Percentiles rank a stretch among this genome's conserved stretches.
Evolutionary conservation across 495 filamentous ascomycete species (phyloP).

Genomic region (Ramalina peruviana): DNA sequence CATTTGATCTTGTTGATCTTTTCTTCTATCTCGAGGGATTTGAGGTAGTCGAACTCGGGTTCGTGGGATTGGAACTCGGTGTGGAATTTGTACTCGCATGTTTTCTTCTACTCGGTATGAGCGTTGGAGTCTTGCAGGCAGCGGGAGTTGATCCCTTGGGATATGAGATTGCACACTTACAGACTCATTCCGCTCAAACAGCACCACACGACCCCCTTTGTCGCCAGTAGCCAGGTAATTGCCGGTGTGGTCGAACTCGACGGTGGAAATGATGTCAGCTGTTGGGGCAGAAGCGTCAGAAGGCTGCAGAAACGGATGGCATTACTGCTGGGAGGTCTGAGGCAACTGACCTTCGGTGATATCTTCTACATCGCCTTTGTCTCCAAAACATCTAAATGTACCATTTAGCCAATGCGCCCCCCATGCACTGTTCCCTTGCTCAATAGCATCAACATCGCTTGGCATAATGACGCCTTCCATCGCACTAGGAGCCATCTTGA

Average conservation of each 20-base stretch:
- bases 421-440: neutral
- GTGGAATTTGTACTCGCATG: slow-evolving; percentile 99
- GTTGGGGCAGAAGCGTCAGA: slow-evolving; percentile 10
- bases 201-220: slow-evolving; percentile 89
- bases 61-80: slow-evolving; percentile 99
- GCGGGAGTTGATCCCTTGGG: neutral
- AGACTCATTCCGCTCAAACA: slow-evolving; percentile 97
- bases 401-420: slow-evolving; percentile 11
- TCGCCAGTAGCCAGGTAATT: slow-evolving; percentile 97
- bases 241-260: slow-evolving; percentile 97
- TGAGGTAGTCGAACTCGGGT: slow-evolving; percentile 97
- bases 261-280: slow-evolving; percentile 99
- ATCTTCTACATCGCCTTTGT: slow-evolving; percentile 98
- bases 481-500: too few relatives aligned
- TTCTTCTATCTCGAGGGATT: slow-evolving; percentile 98
- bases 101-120: slow-evolving; percentile 74
- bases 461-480: too few relatives aligned
- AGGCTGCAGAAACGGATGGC: neutral
- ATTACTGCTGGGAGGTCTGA: neutral
- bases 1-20: slow-evolving; percentile 99
- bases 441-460: too few relatives aligned
- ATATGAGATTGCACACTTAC: slow-evolving; percentile 34
- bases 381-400: slow-evolving; percentile 80
- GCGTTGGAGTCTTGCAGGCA: slow-evolving; percentile 1
- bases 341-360: slow-evolving; percentile 86